Evolutionary conservation across 2,329 filamentous ascomycete species (phyloP).

Genomic region (Exophiala sp.): DNA sequence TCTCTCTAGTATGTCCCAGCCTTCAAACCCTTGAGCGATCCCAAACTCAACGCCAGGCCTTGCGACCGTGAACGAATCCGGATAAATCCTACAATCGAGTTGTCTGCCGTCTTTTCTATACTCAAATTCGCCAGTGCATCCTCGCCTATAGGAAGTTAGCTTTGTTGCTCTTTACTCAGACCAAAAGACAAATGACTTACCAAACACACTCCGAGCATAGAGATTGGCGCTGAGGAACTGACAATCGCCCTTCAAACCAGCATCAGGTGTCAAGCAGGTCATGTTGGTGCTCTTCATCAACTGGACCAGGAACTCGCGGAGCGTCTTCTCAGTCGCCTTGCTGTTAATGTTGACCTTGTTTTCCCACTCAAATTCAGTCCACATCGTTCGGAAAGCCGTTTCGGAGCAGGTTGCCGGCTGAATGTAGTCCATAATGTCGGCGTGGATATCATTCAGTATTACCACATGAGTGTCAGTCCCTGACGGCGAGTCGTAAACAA

Average conservation of each 20-base stretch:
- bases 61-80: conserved; percentile 96
- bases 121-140: conserved; percentile 95
- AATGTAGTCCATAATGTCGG: conserved; percentile 99
- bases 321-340: conserved; percentile 70
- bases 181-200: conserved; percentile 57
- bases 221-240: conserved; percentile 97
- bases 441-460: conserved; percentile 95
- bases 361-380: conserved; percentile 99
- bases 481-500: conserved; percentile 92
- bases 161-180: neutral
- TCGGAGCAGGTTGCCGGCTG: conserved; percentile 95
- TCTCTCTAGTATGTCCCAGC: conserved; percentile 47
- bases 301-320: conserved; percentile 88
- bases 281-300: conserved; percentile 98
- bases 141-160: conserved; percentile 65
- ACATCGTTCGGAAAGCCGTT: conserved; percentile 99
- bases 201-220: conserved; percentile 95
- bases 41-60: conserved; percentile 87
- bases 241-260: conserved; percentile 93
- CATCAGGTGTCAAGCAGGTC: conserved; percentile 94
- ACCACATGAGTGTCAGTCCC: conserved; percentile 94
- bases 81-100: conserved; percentile 94
- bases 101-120: conserved; percentile 96
- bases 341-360: conserved; percentile 99
- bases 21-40: conserved; percentile 90